Evolutionary conservation across 140 eudicot genomes (phyloP), one percentile per base, ranked within the genome.

Genomic region (Erigeron philadelphicus): DNA sequence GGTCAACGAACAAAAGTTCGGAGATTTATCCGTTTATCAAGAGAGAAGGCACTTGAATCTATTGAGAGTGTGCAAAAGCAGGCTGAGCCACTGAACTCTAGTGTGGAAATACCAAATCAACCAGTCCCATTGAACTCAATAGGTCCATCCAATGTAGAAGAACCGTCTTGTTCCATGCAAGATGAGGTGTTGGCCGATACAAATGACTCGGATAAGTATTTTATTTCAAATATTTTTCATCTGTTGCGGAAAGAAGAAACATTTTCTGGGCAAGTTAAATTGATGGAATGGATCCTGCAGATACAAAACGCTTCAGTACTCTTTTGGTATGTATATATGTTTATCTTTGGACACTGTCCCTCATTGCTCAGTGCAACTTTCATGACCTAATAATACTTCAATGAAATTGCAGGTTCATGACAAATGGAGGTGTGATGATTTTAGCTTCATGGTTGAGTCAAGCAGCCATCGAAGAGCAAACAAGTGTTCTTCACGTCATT

Each of bases 381-480:
- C 16, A 59, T 49, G 71, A 53, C 31, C 46, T 52, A 25, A 58
- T 31, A 61, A 15, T 40, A 31, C 35, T 65, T 58, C 66, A 5
- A 15, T 52, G 68, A 60, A 31, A 42, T 64, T 74, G 53, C 70
- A 94, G 99, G 97, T 89, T 94, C 72, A 53, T 89, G 75, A 78
- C 84, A 42, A 84, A 89, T 78, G 99, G 95, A 3, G 95, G 99
- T 65, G 82, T 94, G 60, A 87, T 94, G 94, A 89, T 94, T 68
- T 77, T 94, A 72, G 96, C 97, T 61, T 83, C 99, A 1, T 94
- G 99, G 99, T 71, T 94, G 82, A 84, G 90, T 79, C 76, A 89
- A 76, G 95, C 99, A 49, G 94, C 90, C 50, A 63, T 64, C 16
- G 99, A 94, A 82, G 97, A 94, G 78, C 99, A 94, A 82, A 87